Conservation (phyloP, 257 asterid species). For the Vinca minor region DNA sequence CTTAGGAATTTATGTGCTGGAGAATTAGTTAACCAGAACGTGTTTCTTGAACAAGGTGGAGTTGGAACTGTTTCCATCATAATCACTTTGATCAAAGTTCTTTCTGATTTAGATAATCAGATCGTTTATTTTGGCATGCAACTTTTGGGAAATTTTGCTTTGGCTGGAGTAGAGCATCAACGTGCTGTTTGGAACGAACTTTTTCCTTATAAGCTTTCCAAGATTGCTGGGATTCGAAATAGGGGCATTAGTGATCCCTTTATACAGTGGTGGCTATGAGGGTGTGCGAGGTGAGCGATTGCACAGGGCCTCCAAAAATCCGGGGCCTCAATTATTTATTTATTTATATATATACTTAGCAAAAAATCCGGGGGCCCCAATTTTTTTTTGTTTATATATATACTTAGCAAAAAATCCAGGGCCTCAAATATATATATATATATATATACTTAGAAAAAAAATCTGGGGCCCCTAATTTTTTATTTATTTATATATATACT, state of each 20-base stretch:
- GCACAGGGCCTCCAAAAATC: too few relatives aligned
- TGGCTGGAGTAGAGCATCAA: conserved; percentile 60
- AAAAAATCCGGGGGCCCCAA: too few relatives aligned
- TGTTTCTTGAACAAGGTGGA: conserved; percentile 56
- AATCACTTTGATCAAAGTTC: conserved; percentile 26
- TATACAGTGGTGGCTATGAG: too few relatives aligned
- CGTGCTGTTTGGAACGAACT: conserved; percentile 50
- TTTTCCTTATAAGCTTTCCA: conserved; percentile 44
- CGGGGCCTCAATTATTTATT: too few relatives aligned
- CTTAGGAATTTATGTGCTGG: conserved; percentile 88
- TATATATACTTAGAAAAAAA: too few relatives aligned
- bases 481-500: too few relatives aligned
- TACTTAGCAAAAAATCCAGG: too few relatives aligned
- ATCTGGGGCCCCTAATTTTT: too few relatives aligned
- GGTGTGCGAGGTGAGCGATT: too few relatives aligned
- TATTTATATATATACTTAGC: too few relatives aligned
- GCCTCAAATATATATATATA: too few relatives aligned
- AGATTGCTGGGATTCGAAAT: conserved; percentile 47
- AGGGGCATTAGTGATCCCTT: conserved; percentile 59
- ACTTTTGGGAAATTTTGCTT: conserved; percentile 65
- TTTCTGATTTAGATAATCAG: conserved; percentile 32
- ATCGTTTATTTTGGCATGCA: conserved; percentile 51
- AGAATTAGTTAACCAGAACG: conserved; percentile 55
- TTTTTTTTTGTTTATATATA: too few relatives aligned
- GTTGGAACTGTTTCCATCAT: conserved; percentile 35